Conservation (phyloP, 139 green algal genomes). For the Micractinium conductrix region DNA sequence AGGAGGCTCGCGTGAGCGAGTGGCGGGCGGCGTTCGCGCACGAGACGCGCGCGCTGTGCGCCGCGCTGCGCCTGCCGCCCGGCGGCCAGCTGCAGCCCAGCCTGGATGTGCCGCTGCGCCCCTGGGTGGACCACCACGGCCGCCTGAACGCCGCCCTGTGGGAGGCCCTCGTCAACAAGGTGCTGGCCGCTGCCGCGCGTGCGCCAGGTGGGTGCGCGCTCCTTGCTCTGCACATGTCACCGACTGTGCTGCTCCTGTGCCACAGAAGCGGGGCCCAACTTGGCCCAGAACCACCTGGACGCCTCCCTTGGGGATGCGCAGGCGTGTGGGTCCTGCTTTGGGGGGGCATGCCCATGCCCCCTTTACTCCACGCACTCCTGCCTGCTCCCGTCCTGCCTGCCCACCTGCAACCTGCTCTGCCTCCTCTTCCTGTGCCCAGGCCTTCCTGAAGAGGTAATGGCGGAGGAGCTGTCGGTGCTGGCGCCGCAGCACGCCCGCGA, state of each 20-base stretch:
- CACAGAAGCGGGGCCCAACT: not conserved
- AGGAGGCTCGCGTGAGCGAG: not conserved
- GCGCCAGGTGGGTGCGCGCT: conserved; percentile 13
- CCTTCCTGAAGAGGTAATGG: not conserved
- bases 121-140: conserved; percentile 41
- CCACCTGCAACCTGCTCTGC: not conserved
- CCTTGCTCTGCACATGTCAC: not conserved
- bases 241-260: not conserved
- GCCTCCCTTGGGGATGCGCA: not conserved
- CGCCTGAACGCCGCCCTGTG: conserved; percentile 26
- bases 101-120: conserved; percentile 38
- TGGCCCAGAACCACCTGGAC: not conserved
- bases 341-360: too few species aligned
- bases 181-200: not conserved
- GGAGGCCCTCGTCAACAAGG: conserved; percentile 5
- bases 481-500: conserved; percentile 15
- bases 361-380: not conserved
- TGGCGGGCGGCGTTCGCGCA: not conserved
- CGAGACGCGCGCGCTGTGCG: not conserved
- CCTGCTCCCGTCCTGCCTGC: not conserved
- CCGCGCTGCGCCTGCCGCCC: not conserved
- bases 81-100: conserved; percentile 25
- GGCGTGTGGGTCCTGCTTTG: not conserved
- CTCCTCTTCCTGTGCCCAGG: not conserved
- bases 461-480: conserved; percentile 26